Evolutionary conservation across 345 rosid species (phyloP).

Genomic region (Gossypium herbaceum): DNA sequence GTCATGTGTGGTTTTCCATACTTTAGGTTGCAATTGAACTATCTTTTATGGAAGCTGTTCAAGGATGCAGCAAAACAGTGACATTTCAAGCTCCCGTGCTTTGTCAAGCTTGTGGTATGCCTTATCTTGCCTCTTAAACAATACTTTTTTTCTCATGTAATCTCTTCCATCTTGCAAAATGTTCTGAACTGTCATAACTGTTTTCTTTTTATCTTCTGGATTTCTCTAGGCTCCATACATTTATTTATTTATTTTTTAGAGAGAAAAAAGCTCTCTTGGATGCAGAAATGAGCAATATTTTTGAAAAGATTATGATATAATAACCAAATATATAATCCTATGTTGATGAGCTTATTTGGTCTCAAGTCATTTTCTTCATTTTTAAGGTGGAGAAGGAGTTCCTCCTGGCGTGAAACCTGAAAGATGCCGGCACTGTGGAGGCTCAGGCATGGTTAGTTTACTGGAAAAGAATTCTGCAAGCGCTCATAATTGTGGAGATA

Average conservation of each 20-base stretch:
- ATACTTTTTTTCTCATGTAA: neutral
- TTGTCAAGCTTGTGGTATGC: constrained; percentile 91
- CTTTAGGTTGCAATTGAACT: constrained; percentile 70
- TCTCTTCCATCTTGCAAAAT: neutral
- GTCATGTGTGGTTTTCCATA: constrained; percentile 22
- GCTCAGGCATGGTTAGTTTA: constrained; percentile 80
- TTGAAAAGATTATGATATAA: constrained; percentile 3
- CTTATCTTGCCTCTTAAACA: neutral
- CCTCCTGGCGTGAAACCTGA: constrained; percentile 98
- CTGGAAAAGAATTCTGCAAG: neutral
- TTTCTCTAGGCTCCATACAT: neutral
- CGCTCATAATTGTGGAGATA: neutral
- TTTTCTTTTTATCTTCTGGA: neutral
- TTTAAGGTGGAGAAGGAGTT: constrained; percentile 86
- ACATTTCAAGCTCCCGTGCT: constrained; percentile 76
- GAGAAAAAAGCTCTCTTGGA: neutral
- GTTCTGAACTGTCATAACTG: neutral
- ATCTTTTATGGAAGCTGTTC: constrained; percentile 99
- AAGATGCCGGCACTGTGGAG: constrained; percentile 77
- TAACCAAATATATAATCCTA: neutral
- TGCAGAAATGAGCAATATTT: neutral
- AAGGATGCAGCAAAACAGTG: constrained; percentile 83
- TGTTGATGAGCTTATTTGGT: neutral
- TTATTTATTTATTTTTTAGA: neutral
- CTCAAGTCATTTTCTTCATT: constrained; percentile 12